Evolutionary conservation across 495 filamentous ascomycete genomes (phyloP).

Genomic region (Amniculicola lignicola): DNA sequence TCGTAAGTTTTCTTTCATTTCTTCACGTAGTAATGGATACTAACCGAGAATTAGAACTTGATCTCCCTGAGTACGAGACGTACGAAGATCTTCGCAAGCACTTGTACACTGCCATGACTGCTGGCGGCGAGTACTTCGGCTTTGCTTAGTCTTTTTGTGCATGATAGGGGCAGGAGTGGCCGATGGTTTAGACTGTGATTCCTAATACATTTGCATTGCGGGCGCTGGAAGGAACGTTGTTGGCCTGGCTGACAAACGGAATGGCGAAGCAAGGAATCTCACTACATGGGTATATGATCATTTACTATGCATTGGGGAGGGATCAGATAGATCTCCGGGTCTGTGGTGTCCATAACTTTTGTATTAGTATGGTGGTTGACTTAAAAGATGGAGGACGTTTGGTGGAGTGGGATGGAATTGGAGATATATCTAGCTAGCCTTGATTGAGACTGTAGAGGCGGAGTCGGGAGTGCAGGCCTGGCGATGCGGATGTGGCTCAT

Average conservation of each 20-base stretch:
- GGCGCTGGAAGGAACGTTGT: no score
- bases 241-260: no score
- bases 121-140: constrained; percentile 96
- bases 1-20: constrained; percentile 62
- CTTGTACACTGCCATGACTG: constrained; percentile 88
- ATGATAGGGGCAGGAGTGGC: not conserved
- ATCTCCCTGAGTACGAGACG: constrained; percentile 96
- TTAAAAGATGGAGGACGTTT: not conserved
- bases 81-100: constrained; percentile 87
- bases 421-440: not conserved
- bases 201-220: no score
- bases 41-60: constrained; percentile 66
- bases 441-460: not conserved
- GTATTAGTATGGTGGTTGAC: no score
- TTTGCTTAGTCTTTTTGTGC: constrained; percentile 69
- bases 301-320: no score
- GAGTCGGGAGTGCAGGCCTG: not conserved
- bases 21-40: constrained; percentile 36
- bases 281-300: no score
- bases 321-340: no score
- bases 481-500: not conserved
- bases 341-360: no score
- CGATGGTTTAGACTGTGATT: not conserved
- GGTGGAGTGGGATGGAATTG: not conserved
- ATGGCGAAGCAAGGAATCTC: no score